Percentiles rank a stretch among this genome's conserved stretches.
Evolutionary conservation across 192 early-diverging fungal genomes (phyloP).

Genomic region (Ramicandelaber brevisporus): DNA sequence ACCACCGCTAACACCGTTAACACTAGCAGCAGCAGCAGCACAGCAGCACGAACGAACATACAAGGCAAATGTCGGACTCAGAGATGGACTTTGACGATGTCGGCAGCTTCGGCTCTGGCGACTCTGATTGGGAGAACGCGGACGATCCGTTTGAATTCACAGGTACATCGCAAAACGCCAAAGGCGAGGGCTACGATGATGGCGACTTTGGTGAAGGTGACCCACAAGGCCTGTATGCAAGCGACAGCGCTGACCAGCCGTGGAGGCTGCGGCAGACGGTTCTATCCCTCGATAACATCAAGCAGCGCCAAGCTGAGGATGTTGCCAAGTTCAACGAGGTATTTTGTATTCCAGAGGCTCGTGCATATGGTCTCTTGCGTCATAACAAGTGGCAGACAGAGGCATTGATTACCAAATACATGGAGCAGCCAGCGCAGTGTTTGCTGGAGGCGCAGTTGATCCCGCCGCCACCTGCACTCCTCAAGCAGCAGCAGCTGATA

Average conservation of each 20-base stretch:
- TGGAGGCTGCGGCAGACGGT: constrained; percentile 2
- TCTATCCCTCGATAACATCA: no score
- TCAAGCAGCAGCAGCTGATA: no score
- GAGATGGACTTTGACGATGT: background rate
- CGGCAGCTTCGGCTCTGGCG: background rate
- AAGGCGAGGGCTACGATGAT: background rate
- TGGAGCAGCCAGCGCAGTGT: no score
- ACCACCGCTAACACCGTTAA: no score
- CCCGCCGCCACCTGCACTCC: no score
- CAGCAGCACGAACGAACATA: no score
- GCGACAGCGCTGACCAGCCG: constrained; percentile 1
- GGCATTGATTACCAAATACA: no score
- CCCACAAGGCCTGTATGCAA: background rate
- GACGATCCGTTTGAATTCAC: no score
- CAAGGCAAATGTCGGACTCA: no score
- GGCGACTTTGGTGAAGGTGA: background rate
- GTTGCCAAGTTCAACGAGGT: constrained; percentile 8
- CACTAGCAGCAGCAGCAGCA: no score
- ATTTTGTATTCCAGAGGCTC: constrained; percentile 5
- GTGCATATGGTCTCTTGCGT: constrained; percentile 9
- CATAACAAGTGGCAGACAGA: background rate
- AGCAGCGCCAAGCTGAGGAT: constrained; percentile 6
- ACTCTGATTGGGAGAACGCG: no score
- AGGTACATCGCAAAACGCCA: background rate
- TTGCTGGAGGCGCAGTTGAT: no score